Evolutionary conservation across 768 basidiomycete genomes (phyloP).

Genomic region (Leccinum rimulosum): DNA sequence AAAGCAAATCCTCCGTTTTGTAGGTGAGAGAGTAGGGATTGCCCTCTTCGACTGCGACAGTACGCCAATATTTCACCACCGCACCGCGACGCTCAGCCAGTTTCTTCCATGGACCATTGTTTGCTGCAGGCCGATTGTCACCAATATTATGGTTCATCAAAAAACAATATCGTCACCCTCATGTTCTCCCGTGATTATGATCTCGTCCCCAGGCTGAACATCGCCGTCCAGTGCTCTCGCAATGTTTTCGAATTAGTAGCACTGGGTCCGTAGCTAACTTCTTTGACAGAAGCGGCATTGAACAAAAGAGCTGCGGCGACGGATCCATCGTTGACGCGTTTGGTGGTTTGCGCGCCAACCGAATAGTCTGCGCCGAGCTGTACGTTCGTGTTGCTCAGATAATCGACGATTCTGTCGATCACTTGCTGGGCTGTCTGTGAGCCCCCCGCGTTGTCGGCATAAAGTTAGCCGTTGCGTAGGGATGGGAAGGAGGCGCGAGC

Average conservation of each 20-base stretch:
- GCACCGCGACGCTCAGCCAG: conserved; percentile 58
- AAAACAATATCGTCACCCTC: conserved; percentile 49
- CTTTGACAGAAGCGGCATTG: conserved; percentile 58
- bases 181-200: conserved; percentile 77
- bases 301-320: conserved; percentile 55
- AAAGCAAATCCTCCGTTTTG: conserved; percentile 53
- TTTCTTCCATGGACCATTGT: conserved; percentile 74
- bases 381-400: conserved; percentile 68
- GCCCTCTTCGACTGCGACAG: conserved; percentile 42
- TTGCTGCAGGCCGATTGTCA: conserved; percentile 43
- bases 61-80: conserved; percentile 57
- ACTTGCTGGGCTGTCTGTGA: conserved; percentile 59
- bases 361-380: conserved; percentile 73
- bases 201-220: conserved; percentile 62
- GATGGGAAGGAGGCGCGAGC: conserved; percentile 65
- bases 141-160: neutral
- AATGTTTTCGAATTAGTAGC: conserved; percentile 68
- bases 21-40: conserved; percentile 69
- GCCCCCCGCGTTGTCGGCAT: conserved; percentile 76
- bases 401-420: conserved; percentile 61
- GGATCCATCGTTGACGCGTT: conserved; percentile 49
- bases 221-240: conserved; percentile 56
- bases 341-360: conserved; percentile 50
- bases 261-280: conserved; percentile 66
- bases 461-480: conserved; percentile 57